Base-by-base conservation (phyloP, 352 stramenopile genomes). In the Pilasporangium apinafurcum region DNA sequence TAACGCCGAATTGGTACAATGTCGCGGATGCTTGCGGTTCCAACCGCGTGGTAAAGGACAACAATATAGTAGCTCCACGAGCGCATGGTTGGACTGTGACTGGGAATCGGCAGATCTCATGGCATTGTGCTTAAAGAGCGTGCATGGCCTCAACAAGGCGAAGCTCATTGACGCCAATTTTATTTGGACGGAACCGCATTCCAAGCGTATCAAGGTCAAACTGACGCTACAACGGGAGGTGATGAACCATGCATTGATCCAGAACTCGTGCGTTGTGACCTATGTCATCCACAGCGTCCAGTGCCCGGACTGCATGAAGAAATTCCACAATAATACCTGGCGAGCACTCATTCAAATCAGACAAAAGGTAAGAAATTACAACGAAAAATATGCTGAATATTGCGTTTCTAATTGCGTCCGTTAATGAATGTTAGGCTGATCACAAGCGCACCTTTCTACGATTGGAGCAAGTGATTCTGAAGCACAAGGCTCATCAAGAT, bases 161-260 rank as follows among this genome's bases (percentile, higher is more conserved):
- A 90, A 91, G 44, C 62, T 92, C 25, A 56, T 87, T 10, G 81
- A 92, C 57, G 81, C 81, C 6, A 63, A 56, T 8, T 90, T 87
- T 44, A 71, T 92, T 41, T 92, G 81, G 81, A 92, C 81, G 2
- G 81, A 92, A 49, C 78, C 68, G 13, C 81, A 92, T 59, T 85
- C 69, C 13, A 86, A 87, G 40, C 75, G 81, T 37, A 44, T 92
- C 32, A 91, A 91, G 46, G 41, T 91, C 29, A 68, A 78, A 20
- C 64, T 91, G 26, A 80, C 56, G 28, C 57, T 88, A 32, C 72
- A 83, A 55, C 64, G 72, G 8, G 77, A 94, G 39, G 68, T 89
- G 20, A 52, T 79, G n/a, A 81, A 78, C 41, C 67, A 88, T 53
- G 75, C 74, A 7, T 35, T 80, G 22, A 53, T 91, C 29, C 75